A percentile compares a stretch with the other conserved stretches of the same genome.
phyloP scores from a whole-genome alignment of 345 rosid genomes.

The Boechera divaricarpa region DNA sequence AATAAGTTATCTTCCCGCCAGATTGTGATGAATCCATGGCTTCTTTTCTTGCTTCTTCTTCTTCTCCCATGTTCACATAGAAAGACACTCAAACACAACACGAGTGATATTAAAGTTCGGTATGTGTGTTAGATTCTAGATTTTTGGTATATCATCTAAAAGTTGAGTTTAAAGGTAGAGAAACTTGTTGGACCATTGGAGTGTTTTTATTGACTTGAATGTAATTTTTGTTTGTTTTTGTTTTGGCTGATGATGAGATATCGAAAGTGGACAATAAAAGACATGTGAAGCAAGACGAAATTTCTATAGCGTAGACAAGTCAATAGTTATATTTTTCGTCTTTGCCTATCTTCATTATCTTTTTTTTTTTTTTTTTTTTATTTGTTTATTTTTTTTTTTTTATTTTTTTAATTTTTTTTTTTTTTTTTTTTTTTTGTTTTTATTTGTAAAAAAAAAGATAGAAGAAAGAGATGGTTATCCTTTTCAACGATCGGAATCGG shows the following conservation, averaged over 20 bases:
- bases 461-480: background rate
- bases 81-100: slow-evolving; percentile 11
- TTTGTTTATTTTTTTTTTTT: background rate
- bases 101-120: background rate
- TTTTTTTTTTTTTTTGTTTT: background rate
- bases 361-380: background rate
- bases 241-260: slow-evolving; percentile 21
- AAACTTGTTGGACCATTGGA: slow-evolving; percentile 18
- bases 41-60: slow-evolving; percentile 29
- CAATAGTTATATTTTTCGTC: background rate
- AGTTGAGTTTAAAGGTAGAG: slow-evolving; percentile 4
- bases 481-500: slow-evolving; percentile 18
- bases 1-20: slow-evolving; percentile 62
- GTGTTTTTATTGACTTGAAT: slow-evolving; percentile 17
- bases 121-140: background rate
- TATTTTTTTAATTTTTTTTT: slow-evolving; percentile 1
- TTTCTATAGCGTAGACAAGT: slow-evolving; percentile 30
- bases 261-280: slow-evolving; percentile 10
- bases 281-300: background rate
- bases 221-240: slow-evolving; percentile 15
- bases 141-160: background rate
- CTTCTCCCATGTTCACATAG: slow-evolving; percentile 22
- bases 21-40: slow-evolving; percentile 56
- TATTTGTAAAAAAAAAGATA: background rate
- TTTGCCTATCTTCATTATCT: slow-evolving; percentile 1